A percentile compares a stretch with the other conserved stretches of the same genome.
Evolutionary conservation across 2,329 filamentous ascomycete genomes (phyloP).

Genomic region (Neopestalotiopsis sp.): DNA sequence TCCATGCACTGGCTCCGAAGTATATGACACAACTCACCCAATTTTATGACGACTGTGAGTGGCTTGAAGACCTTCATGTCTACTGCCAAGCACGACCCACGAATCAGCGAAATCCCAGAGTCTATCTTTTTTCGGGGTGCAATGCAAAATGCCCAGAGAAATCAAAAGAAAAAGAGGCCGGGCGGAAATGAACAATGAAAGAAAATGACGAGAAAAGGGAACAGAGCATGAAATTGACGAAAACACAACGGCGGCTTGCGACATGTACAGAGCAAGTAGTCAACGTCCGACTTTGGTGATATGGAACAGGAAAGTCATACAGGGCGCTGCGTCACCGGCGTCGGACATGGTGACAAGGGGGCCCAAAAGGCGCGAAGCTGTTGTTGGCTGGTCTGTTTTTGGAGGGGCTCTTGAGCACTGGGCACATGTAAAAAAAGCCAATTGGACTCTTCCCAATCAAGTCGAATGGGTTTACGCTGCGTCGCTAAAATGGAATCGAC

Average conservation of each 20-base stretch:
- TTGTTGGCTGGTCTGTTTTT: neutral
- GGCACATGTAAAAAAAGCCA: neutral
- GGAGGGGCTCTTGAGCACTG: too few relatives aligned
- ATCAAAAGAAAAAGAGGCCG: neutral
- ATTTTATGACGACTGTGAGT: constrained; percentile 83
- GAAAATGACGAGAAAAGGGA: neutral
- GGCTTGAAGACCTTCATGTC: constrained; percentile 70
- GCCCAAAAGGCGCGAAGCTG: neutral
- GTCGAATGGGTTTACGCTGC: too few relatives aligned
- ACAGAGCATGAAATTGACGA: neutral
- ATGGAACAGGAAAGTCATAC: constrained; percentile 28
- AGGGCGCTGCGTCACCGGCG: constrained; percentile 29
- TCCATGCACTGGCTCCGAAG: neutral
- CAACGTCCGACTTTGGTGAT: constrained; percentile 9
- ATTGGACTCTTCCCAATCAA: neutral
- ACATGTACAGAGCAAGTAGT: neutral
- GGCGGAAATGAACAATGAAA: neutral
- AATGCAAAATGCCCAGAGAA: neutral
- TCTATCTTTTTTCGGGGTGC: neutral
- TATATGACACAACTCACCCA: constrained; percentile 62
- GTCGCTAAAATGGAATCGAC: neutral
- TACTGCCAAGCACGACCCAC: constrained; percentile 38
- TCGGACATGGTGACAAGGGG: constrained; percentile 27
- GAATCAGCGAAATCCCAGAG: neutral
- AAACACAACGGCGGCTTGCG: neutral